phyloP scores from a whole-genome alignment of 495 filamentous ascomycete species.

The Aspergillus sparsus region DNA sequence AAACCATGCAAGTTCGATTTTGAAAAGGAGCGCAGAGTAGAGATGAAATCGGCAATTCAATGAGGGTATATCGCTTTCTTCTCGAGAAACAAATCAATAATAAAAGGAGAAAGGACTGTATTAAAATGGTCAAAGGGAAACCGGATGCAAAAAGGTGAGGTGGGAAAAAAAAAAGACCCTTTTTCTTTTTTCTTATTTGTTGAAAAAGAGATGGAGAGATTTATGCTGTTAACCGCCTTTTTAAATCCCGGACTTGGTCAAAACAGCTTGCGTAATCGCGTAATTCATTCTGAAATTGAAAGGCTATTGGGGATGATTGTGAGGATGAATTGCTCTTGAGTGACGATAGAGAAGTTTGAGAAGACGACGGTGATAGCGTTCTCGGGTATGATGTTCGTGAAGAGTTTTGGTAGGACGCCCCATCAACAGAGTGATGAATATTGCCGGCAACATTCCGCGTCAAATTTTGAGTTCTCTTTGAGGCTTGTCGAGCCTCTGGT shows the following conservation, averaged over 20 bases:
- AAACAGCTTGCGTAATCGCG: conserved; percentile 85
- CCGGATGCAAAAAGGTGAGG: neutral
- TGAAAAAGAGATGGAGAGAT: neutral
- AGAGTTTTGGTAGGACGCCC: conserved; percentile 30
- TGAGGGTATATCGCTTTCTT: conserved; percentile 15
- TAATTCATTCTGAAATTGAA: conserved; percentile 76
- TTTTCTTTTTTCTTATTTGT: neutral
- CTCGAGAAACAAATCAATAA: too few species aligned
- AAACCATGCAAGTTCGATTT: neutral
- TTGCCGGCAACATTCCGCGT: conserved; percentile 23
- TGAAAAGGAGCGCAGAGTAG: neutral
- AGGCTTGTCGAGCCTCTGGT: conserved; percentile 38
- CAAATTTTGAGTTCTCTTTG: conserved; percentile 28
- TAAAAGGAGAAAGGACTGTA: conserved; percentile 1
- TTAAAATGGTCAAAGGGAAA: neutral
- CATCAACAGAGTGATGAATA: conserved; percentile 42
- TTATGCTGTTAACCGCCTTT: conserved; percentile 54
- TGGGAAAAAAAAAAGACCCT: neutral
- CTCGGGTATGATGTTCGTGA: conserved; percentile 30
- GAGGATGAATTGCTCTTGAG: conserved; percentile 62
- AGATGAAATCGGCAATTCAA: neutral
- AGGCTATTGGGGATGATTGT: conserved; percentile 59
- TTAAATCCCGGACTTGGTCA: conserved; percentile 72
- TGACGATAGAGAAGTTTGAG: conserved; percentile 81
- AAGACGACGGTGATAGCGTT: conserved; percentile 74